These are phyloP conservation scores for Coprinopsis strossmayeri DNA, from an alignment of 768 basidiomycete species.

Conservation along the genomic window DNA sequence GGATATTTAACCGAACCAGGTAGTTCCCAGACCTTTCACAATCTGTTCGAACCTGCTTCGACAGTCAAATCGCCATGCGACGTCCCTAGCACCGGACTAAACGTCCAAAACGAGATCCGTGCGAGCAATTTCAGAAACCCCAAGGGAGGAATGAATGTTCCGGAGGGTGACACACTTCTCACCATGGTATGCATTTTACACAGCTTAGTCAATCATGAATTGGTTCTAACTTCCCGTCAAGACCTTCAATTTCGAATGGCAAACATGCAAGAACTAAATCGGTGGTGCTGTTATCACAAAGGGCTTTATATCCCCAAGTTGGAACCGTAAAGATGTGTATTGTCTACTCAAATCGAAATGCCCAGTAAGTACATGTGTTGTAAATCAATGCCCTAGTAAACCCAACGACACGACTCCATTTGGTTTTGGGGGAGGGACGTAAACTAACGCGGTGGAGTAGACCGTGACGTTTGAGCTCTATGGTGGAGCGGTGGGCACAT, in stretches of 20 bases:
- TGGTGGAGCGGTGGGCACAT: too few species aligned
- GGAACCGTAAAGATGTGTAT: not conserved
- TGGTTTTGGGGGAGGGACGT: too few species aligned
- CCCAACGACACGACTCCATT: too few species aligned
- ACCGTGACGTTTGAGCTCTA: too few species aligned
- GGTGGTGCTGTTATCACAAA: not conserved
- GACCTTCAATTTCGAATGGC: slow-evolving; percentile 20
- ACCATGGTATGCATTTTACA: too few species aligned
- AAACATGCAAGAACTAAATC: slow-evolving; percentile 12
- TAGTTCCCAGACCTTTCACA: slow-evolving; percentile 3
- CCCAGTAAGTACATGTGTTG: too few species aligned
- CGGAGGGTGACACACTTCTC: not conserved
- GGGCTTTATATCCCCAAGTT: not conserved
- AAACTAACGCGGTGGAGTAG: too few species aligned
- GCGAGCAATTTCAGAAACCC: slow-evolving; percentile 18
- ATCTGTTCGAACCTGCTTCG: slow-evolving; percentile 4
- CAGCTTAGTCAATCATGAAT: too few species aligned
- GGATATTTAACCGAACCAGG: not conserved
- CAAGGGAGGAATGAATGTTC: slow-evolving; percentile 12
- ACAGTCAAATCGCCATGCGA: slow-evolving; percentile 10
- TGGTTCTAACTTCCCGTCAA: not conserved
- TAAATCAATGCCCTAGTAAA: too few species aligned
- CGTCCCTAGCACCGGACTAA: slow-evolving; percentile 15
- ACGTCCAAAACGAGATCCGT: slow-evolving; percentile 19
- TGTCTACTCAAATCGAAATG: too few species aligned